A percentile compares a stretch with the other conserved stretches of the same genome.
Evolutionary conservation across 106 monocot species (phyloP).

Genomic region (Triglochin maritima): DNA sequence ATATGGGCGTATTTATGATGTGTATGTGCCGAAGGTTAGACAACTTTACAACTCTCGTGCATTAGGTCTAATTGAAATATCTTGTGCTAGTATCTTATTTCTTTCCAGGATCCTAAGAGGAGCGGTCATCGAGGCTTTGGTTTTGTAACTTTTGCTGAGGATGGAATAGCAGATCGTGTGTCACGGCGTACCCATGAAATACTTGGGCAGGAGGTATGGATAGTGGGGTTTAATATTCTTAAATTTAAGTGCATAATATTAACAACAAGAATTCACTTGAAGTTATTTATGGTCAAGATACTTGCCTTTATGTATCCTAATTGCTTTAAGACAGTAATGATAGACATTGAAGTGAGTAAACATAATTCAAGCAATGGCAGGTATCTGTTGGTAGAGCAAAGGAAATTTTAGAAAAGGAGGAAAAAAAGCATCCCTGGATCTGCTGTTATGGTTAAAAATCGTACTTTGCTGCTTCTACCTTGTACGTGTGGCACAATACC

Average conservation of each 20-base stretch:
- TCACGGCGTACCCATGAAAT: slow-evolving; percentile 91
- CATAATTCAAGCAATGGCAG: too few species aligned
- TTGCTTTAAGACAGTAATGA: too few species aligned
- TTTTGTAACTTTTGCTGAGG: slow-evolving; percentile 97
- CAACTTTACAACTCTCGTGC: neutral
- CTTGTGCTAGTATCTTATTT: slow-evolving; percentile 1
- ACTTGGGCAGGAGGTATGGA: slow-evolving; percentile 84
- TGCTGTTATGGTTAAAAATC: too few species aligned
- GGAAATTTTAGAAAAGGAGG: too few species aligned
- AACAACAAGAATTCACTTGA: neutral
- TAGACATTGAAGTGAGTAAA: too few species aligned
- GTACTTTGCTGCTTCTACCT: too few species aligned
- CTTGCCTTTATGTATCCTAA: too few species aligned
- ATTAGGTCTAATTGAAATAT: neutral
- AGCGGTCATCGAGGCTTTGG: slow-evolving; percentile 94
- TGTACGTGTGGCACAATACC: too few species aligned
- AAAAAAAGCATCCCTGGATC: too few species aligned
- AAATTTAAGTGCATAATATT: too few species aligned
- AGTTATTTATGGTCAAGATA: too few species aligned
- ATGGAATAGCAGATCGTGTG: slow-evolving; percentile 93
- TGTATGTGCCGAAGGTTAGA: slow-evolving; percentile 90
- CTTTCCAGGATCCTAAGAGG: slow-evolving; percentile 78
- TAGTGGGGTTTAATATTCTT: neutral
- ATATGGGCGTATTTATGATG: slow-evolving; percentile 87
- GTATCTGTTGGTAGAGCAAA: too few species aligned